Evolutionary conservation across 371 early-diverging fungal genomes (phyloP), one percentile per base, ranked within the genome.

Genomic region (Polyrhizophydium stewartii): DNA sequence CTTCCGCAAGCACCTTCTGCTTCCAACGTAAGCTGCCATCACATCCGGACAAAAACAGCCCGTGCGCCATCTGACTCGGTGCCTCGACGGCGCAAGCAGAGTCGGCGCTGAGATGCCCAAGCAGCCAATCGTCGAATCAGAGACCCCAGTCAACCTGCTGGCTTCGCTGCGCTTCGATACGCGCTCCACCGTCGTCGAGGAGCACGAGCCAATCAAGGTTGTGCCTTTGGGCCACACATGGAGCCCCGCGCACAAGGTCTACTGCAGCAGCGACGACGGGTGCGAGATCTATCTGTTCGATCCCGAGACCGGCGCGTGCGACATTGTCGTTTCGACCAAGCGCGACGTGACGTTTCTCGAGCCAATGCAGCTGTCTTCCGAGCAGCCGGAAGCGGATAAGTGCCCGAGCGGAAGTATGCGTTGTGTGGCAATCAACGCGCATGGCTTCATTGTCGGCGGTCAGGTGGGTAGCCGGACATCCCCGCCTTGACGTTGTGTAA

Each of bases 371-470:
- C n/a, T n/a, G n/a, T n/a, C n/a, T n/a, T n/a, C n/a, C n/a, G n/a
- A n/a, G n/a, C n/a, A n/a, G n/a, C n/a, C n/a, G 43, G 22, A 56
- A 33, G 32, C 43, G 2, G 61, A 50, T 21, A 41, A 47, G n/a
- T 6, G 35, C 43, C 25, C 56, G 50, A 22, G 41, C 65, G 45
- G 47, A 61, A 9, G 61, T 67, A 24, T 58, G 63, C 22, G 59
- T 59, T 53, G 53, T 25, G 10, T 53, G 5, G 53, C 53, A 2
- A 53, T 53, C 10, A 53, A 53, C 35, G n/a, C 30, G 37, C 62
- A 66, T 27, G 46, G 53, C 17, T 19, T 75, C 13, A 53, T 68
- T 27, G 27, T 66, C 21, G 76, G 72, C 17, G 76, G 79, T 31
- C 43, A 65, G 67, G 79, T 75, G 55, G 6, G 28, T 47, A 28